Conservation (phyloP, 2,329 filamentous ascomycete species). For the Drechslera avenae region DNA sequence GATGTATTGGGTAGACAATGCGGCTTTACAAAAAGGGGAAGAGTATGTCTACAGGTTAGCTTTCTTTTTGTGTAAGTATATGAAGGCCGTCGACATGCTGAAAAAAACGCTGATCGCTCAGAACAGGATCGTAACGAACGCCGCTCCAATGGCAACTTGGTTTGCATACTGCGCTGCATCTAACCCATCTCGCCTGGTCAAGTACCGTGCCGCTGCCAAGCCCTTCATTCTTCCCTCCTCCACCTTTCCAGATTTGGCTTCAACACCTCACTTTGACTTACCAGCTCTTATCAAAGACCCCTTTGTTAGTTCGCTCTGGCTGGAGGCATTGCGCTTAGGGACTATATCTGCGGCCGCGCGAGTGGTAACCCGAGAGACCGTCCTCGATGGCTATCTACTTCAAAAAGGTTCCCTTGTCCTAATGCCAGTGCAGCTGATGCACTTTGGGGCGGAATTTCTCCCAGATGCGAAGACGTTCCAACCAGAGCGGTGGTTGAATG, state of each 20-base stretch:
- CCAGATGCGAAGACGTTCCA: background rate
- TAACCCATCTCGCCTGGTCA: background rate
- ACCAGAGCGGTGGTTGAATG: background rate
- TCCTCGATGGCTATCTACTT: background rate
- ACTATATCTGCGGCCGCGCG: slow-evolving; percentile 1
- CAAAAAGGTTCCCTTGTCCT: background rate
- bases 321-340: background rate
- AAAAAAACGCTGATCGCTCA: background rate
- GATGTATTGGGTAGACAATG: background rate
- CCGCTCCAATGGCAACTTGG: slow-evolving; percentile 1
- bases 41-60: background rate
- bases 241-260: background rate
- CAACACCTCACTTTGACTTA: background rate
- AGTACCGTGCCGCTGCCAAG: background rate
- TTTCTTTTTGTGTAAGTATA: slow-evolving; percentile 3
- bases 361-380: background rate
- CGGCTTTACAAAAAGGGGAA: background rate
- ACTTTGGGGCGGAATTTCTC: background rate
- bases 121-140: background rate
- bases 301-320: background rate
- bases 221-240: background rate
- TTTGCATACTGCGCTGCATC: background rate
- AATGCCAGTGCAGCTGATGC: background rate
- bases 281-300: background rate
- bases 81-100: background rate